phyloP scores from a whole-genome alignment of 208 protist species.

The Herpetomonas tarakana region DNA sequence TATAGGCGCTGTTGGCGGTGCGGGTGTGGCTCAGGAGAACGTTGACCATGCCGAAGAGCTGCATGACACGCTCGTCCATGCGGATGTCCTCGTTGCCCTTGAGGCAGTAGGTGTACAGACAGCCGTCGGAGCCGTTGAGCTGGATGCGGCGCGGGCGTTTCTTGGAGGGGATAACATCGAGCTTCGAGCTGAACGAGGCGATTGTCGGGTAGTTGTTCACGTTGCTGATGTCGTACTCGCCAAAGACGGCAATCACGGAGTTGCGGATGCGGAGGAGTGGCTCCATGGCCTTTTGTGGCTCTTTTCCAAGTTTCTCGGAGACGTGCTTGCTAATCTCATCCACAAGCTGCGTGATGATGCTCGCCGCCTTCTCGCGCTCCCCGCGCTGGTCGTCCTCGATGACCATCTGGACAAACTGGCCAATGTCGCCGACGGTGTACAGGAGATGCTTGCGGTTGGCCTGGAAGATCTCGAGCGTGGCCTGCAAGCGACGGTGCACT shows the following conservation, averaged over 20 bases:
- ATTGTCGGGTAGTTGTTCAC: constrained; percentile 92
- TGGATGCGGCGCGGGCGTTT: constrained; percentile 98
- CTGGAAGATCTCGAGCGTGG: constrained; percentile 78
- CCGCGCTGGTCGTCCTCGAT: constrained; percentile 73
- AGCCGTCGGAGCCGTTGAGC: constrained; percentile 96
- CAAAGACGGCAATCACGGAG: constrained; percentile 97
- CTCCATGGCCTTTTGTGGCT: constrained; percentile 94
- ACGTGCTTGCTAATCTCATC: constrained; percentile 97
- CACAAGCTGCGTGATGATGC: constrained; percentile 91
- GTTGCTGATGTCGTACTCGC: constrained; percentile 90
- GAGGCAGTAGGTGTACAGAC: constrained; percentile 97
- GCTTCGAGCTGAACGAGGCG: constrained; percentile 90
- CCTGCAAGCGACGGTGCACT: constrained; percentile 61
- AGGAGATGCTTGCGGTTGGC: constrained; percentile 75
- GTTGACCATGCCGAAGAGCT: constrained; percentile 99
- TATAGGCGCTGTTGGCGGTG: constrained; percentile 79
- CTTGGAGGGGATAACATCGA: constrained; percentile 99
- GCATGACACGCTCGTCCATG: constrained; percentile 99
- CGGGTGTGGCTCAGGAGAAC: constrained; percentile 94
- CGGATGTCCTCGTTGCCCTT: constrained; percentile 99
- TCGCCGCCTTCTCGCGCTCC: constrained; percentile 77
- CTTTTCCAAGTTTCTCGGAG: constrained; percentile 91
- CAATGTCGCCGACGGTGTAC: constrained; percentile 89
- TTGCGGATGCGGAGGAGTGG: constrained; percentile 93
- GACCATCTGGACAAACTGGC: constrained; percentile 81